These are phyloP conservation scores for Prunella vulgaris DNA, from an alignment of 257 asterid genomes.

Conservation along the genomic window DNA sequence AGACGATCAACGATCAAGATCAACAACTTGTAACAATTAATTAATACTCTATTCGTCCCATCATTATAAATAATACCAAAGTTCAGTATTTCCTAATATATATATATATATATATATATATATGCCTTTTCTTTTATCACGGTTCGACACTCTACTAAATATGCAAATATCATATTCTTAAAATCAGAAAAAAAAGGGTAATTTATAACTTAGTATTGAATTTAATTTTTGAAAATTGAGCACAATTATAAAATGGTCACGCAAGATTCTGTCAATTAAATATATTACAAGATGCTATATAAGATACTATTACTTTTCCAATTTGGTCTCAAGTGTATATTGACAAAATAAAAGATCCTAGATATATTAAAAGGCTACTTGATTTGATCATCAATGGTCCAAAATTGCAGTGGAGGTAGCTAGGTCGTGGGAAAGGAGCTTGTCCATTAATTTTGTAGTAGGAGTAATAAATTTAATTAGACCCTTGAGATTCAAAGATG, in stretches of 20 bases:
- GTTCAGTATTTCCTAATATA: too few relatives aligned
- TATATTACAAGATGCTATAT: too few relatives aligned
- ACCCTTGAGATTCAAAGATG: not conserved
- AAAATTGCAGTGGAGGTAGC: not conserved
- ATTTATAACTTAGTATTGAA: too few relatives aligned
- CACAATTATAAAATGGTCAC: not conserved
- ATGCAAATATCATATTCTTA: too few relatives aligned
- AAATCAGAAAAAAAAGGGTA: too few relatives aligned
- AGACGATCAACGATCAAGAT: not conserved
- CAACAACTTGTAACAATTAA: too few relatives aligned
- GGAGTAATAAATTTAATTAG: not conserved
- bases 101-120: too few relatives aligned
- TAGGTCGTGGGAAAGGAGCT: not conserved
- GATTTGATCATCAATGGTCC: not conserved
- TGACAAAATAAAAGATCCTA: not conserved
- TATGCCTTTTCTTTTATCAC: too few relatives aligned
- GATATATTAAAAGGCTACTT: not conserved
- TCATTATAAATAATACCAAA: too few relatives aligned
- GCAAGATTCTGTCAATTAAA: not conserved
- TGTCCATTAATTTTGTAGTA: not conserved
- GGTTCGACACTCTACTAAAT: too few relatives aligned
- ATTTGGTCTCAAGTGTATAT: not conserved
- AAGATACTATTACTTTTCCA: not conserved
- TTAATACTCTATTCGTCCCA: too few relatives aligned
- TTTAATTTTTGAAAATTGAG: too few relatives aligned